Evolutionary conservation across 441 rosid species (phyloP).

Genomic region (Populus trichocarpa): DNA sequence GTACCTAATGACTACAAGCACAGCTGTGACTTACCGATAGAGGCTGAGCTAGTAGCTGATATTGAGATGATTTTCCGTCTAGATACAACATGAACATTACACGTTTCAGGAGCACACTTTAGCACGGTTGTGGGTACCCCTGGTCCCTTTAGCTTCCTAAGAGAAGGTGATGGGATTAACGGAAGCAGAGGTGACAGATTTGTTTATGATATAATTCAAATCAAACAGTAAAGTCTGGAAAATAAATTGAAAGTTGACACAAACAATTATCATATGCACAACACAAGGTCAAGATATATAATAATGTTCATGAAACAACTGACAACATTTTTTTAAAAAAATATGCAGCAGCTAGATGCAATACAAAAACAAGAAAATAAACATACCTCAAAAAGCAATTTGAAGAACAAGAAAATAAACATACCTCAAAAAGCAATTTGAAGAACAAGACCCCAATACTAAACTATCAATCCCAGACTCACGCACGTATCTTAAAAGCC

Average conservation of each 20-base stretch:
- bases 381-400: slow-evolving; percentile 1
- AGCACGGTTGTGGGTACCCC: slow-evolving; percentile 51
- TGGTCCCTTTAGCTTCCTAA: slow-evolving; percentile 54
- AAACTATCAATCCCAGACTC: slow-evolving; percentile 47
- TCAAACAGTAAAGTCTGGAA: too few relatives aligned
- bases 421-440: slow-evolving; percentile 10
- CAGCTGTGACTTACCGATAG: slow-evolving; percentile 31
- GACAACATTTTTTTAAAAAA: too few relatives aligned
- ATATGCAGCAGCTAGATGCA: background rate
- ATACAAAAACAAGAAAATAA: background rate
- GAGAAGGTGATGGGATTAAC: slow-evolving; percentile 15
- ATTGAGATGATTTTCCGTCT: slow-evolving; percentile 40
- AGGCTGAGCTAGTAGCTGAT: slow-evolving; percentile 33
- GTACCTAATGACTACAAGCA: slow-evolving; percentile 3
- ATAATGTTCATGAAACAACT: background rate
- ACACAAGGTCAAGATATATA: background rate
- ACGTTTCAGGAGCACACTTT: slow-evolving; percentile 47
- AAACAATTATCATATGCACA: background rate
- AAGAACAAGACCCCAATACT: slow-evolving; percentile 70
- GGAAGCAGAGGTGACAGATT: background rate
- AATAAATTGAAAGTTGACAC: background rate
- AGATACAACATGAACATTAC: slow-evolving; percentile 53
- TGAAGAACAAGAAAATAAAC: slow-evolving; percentile 37
- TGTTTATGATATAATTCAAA: too few relatives aligned
- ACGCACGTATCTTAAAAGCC: slow-evolving; percentile 48